Percentiles rank a stretch among this genome's conserved stretches.
Evolutionary conservation across 805 yeast species (phyloP).

Genomic region (Metschnikowia corniflorae): DNA sequence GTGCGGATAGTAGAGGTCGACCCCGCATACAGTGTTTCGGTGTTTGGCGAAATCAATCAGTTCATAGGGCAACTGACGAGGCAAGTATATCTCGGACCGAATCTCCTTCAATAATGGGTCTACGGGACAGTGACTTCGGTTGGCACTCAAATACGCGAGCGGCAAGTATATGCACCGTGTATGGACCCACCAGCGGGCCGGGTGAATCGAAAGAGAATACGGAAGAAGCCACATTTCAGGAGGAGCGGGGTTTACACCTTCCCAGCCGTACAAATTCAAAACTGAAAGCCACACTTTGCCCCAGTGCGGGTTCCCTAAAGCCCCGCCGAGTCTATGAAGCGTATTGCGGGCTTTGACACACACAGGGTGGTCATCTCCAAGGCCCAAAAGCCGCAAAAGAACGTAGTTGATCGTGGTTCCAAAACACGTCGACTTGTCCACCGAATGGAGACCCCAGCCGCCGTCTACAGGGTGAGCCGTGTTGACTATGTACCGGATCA

Average conservation of each 20-base stretch:
- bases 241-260: constrained; percentile 97
- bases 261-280: constrained; percentile 83
- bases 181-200: constrained; percentile 99
- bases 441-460: constrained; percentile 98
- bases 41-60: constrained; percentile 63
- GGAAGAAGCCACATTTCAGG: constrained; percentile 93
- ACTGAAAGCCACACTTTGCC: constrained; percentile 90
- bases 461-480: constrained; percentile 97
- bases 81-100: constrained; percentile 72
- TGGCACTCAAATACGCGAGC: constrained; percentile 72
- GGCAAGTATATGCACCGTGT: constrained; percentile 90
- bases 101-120: constrained; percentile 62
- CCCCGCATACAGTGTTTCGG: constrained; percentile 84
- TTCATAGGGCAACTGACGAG: constrained; percentile 50
- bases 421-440: constrained; percentile 91
- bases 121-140: constrained; percentile 50
- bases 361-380: constrained; percentile 70
- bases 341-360: constrained; percentile 72
- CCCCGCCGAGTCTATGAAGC: constrained; percentile 77
- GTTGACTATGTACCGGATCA: constrained; percentile 84
- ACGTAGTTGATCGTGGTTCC: constrained; percentile 91
- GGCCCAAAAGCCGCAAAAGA: constrained; percentile 73
- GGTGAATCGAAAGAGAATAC: constrained; percentile 76
- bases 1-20: constrained; percentile 94
- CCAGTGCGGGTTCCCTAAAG: constrained; percentile 92